phyloP scores from a whole-genome alignment of 768 basidiomycete species.

The Aureoboletus auriporus region DNA sequence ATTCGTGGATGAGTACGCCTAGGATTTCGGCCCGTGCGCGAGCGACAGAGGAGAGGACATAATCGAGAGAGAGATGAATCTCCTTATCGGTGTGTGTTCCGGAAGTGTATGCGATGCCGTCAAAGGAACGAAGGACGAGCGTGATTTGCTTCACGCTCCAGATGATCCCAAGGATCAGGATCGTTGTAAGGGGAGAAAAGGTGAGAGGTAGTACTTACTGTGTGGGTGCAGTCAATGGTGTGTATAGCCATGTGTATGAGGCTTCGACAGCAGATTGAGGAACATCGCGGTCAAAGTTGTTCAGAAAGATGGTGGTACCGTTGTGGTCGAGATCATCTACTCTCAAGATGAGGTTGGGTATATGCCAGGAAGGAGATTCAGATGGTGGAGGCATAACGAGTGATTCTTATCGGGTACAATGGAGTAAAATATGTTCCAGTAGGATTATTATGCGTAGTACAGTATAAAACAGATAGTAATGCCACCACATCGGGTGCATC shows the following conservation, averaged over 20 bases:
- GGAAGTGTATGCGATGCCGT: conserved; percentile 66
- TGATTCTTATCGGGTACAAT: background rate
- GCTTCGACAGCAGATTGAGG: conserved; percentile 37
- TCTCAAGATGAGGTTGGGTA: conserved; percentile 53
- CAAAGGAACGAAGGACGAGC: conserved; percentile 62
- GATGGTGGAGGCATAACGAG: conserved; percentile 22
- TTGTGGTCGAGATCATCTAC: conserved; percentile 59
- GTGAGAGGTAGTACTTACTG: conserved; percentile 34
- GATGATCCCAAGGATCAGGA: conserved; percentile 5
- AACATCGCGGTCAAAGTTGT: conserved; percentile 39
- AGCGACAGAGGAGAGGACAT: conserved; percentile 44
- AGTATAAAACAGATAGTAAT: no score
- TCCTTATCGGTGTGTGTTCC: conserved; percentile 62
- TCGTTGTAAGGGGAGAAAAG: background rate
- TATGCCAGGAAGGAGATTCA: conserved; percentile 39
- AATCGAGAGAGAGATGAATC: conserved; percentile 67
- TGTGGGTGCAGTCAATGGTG: conserved; percentile 42
- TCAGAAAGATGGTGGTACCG: conserved; percentile 55
- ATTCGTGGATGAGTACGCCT: conserved; percentile 71
- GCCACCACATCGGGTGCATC: no score
- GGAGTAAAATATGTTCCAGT: no score
- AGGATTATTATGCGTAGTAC: no score
- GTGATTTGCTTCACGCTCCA: conserved; percentile 49
- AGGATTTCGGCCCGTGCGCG: conserved; percentile 56
- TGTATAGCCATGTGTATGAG: conserved; percentile 41